Conservation (phyloP, 2,329 filamentous ascomycete genomes). For the Didymella segeticola region DNA sequence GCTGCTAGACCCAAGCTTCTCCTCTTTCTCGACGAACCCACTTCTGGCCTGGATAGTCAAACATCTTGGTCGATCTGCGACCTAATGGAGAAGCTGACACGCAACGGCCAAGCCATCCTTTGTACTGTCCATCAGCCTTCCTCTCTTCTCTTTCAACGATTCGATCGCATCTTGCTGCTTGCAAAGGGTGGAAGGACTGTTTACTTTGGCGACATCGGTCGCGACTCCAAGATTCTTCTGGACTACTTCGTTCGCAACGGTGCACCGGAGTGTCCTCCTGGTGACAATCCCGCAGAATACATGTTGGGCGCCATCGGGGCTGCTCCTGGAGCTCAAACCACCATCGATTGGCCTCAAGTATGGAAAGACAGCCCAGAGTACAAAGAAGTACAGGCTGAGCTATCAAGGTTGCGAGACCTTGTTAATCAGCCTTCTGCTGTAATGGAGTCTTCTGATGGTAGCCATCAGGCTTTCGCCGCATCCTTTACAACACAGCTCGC, state of each 20-base stretch:
- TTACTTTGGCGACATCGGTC: slow-evolving; percentile 81
- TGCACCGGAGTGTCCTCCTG: slow-evolving; percentile 67
- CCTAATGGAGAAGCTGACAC: slow-evolving; percentile 86
- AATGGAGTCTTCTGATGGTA: too few relatives aligned
- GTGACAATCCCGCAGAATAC: slow-evolving; percentile 83
- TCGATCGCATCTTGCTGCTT: slow-evolving; percentile 80
- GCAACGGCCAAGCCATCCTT: slow-evolving; percentile 83
- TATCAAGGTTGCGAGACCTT: slow-evolving; percentile 52
- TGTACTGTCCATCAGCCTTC: slow-evolving; percentile 98
- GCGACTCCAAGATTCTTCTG: slow-evolving; percentile 71
- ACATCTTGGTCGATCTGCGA: slow-evolving; percentile 92
- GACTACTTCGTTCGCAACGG: slow-evolving; percentile 80
- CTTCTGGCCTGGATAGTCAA: slow-evolving; percentile 90
- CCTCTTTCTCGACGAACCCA: slow-evolving; percentile 93
- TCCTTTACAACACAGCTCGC: slow-evolving; percentile 72
- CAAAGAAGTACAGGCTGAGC: slow-evolving; percentile 51
- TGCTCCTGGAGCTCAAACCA: slow-evolving; percentile 56
- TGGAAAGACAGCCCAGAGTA: slow-evolving; percentile 59
- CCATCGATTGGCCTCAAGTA: slow-evolving; percentile 58
- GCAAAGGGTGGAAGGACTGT: slow-evolving; percentile 78
- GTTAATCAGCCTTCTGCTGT: slow-evolving; percentile 38
- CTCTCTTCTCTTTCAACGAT: slow-evolving; percentile 91
- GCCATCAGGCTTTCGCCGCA: slow-evolving; percentile 70
- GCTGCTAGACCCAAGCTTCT: slow-evolving; percentile 89
- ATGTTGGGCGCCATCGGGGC: slow-evolving; percentile 69